These are phyloP conservation scores for Combretum micranthum DNA, from an alignment of 345 rosid genomes.

Conservation along the genomic window DNA sequence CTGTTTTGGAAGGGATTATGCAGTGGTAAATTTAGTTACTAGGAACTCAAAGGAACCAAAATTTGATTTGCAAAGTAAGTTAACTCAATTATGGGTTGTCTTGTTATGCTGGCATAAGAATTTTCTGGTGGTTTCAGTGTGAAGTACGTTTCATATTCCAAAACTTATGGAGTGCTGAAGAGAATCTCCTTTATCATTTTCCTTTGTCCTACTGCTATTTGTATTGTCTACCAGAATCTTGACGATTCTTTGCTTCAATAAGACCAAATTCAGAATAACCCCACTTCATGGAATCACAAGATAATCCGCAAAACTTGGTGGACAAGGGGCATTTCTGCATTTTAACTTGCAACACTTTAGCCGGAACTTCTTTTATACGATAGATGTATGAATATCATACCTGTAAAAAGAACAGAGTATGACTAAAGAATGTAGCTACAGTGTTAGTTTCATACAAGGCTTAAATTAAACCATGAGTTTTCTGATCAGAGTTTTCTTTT, in stretches of 20 bases:
- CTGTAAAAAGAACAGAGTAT: too few species aligned
- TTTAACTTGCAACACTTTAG: too few species aligned
- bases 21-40: too few species aligned
- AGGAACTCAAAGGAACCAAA: neutral
- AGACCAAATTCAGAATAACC: neutral
- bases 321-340: too few species aligned
- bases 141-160: neutral
- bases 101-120: neutral
- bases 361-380: too few species aligned
- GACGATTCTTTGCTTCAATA: slow-evolving; percentile 4
- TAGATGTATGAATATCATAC: too few species aligned
- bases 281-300: too few species aligned
- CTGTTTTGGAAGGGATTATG: too few species aligned
- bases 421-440: too few species aligned
- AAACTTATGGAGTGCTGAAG: slow-evolving; percentile 1
- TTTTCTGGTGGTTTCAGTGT: neutral
- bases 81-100: neutral
- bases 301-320: too few species aligned
- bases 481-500: slow-evolving; percentile 7
- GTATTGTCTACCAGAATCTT: neutral
- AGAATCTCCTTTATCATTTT: neutral
- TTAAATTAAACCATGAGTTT: neutral
- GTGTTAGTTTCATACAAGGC: too few species aligned
- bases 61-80: neutral
- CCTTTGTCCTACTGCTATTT: neutral